Percentiles rank a stretch among this genome's conserved stretches.
phyloP scores from a whole-genome alignment of 176 grass and related monocot species.

The Poa annua region DNA sequence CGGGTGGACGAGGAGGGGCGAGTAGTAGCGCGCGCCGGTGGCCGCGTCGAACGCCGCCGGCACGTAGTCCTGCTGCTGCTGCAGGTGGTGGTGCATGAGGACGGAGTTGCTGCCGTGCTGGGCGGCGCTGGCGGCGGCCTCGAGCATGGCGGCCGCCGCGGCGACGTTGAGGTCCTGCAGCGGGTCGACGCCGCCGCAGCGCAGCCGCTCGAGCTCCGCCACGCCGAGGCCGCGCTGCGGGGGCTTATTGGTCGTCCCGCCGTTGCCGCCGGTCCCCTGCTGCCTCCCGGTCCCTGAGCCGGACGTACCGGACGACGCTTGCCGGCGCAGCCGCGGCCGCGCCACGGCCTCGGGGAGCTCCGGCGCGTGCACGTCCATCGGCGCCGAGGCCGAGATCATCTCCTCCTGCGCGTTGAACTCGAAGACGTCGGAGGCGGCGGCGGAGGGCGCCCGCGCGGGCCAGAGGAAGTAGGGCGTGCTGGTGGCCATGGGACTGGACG shows the following conservation, averaged over 20 bases:
- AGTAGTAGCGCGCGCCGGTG: conserved; percentile 33
- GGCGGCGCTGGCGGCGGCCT: conserved; percentile 8
- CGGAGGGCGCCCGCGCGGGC: conserved; percentile 17
- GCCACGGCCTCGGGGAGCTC: conserved; percentile 16
- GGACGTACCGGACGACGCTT: conserved; percentile 18
- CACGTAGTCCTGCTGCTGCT: neutral
- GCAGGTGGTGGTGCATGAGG: conserved; percentile 3
- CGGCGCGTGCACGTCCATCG: neutral
- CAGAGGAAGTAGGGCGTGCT: conserved; percentile 44
- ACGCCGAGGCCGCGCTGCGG: conserved; percentile 81
- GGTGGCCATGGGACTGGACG: conserved; percentile 26
- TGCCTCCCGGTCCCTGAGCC: conserved; percentile 15
- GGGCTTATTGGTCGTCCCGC: conserved; percentile 39
- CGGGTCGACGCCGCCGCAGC: conserved; percentile 57
- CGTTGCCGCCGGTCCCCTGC: neutral
- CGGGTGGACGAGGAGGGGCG: conserved; percentile 36
- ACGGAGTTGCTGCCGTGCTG: neutral
- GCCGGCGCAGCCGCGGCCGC: conserved; percentile 17
- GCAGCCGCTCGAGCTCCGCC: conserved; percentile 76
- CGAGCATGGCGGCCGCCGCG: conserved; percentile 19
- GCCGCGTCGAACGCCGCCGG: conserved; percentile 16
- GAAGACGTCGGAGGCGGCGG: neutral
- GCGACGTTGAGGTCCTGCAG: conserved; percentile 44
- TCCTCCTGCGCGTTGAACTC: neutral
- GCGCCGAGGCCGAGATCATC: neutral